Percentiles rank a stretch among this genome's conserved stretches.
These are phyloP conservation scores for Lupinus albus DNA, from an alignment of 306 rosid species.

Conservation along the genomic window DNA sequence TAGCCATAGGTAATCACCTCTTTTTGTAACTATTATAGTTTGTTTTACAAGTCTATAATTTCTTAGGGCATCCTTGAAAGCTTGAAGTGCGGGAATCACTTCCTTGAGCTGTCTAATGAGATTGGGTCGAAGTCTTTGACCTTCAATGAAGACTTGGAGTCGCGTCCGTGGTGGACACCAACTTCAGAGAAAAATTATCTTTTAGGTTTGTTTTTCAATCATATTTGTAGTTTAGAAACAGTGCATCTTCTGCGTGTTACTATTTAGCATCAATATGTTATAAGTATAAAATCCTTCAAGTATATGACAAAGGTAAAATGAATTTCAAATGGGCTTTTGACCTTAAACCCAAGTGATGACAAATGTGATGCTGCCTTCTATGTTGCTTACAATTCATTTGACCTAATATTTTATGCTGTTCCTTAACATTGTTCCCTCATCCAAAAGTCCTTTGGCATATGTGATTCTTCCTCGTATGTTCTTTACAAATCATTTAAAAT, in stretches of 20 bases:
- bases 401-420: not conserved
- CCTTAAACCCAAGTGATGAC: not conserved
- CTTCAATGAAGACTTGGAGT: slow-evolving; percentile 82
- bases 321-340: not conserved
- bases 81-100: slow-evolving; percentile 74
- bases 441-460: slow-evolving; percentile 10
- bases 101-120: slow-evolving; percentile 82
- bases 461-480: not conserved
- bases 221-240: slow-evolving; percentile 20
- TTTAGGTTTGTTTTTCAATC: slow-evolving; percentile 61
- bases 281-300: slow-evolving; percentile 15
- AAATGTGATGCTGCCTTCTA: not conserved
- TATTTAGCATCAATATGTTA: slow-evolving; percentile 6
- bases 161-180: slow-evolving; percentile 99
- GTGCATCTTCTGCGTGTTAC: slow-evolving; percentile 18
- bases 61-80: slow-evolving; percentile 68
- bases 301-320: not conserved
- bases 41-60: slow-evolving; percentile 33
- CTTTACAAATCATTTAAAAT: slow-evolving; percentile 23
- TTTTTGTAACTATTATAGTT: slow-evolving; percentile 34
- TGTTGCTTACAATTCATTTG: slow-evolving; percentile 17
- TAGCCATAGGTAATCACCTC: slow-evolving; percentile 10
- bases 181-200: slow-evolving; percentile 84
- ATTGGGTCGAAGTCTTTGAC: slow-evolving; percentile 82
- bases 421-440: slow-evolving; percentile 11